Evolutionary conservation across 352 stramenopile species (phyloP).

Genomic region (Globisporangium yorkense): DNA sequence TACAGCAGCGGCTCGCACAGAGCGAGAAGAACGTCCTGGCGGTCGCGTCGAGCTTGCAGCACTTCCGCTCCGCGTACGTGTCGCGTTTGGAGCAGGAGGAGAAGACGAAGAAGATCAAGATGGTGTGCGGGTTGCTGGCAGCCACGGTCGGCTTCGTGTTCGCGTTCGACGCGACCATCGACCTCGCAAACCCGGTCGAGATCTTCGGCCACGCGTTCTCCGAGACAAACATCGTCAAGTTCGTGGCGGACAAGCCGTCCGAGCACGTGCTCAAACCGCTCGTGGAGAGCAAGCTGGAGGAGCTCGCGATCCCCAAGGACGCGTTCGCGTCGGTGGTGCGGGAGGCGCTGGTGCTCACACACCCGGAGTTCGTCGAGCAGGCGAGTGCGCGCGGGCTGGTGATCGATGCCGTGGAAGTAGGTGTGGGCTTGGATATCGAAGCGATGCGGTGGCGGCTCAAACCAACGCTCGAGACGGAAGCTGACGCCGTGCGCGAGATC

Average conservation of each 20-base stretch:
- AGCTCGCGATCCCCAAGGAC: slow-evolving; percentile 1
- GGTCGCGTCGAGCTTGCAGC: slow-evolving; percentile 12
- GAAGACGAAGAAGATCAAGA: slow-evolving; percentile 17
- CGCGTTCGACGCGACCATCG: slow-evolving; percentile 17
- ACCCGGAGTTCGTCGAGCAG: slow-evolving; percentile 13
- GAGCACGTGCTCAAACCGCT: slow-evolving; percentile 5
- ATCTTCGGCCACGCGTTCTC: slow-evolving; percentile 15
- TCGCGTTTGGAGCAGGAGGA: slow-evolving; percentile 14
- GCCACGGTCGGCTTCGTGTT: slow-evolving; percentile 19
- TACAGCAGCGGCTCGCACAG: not conserved
- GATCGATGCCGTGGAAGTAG: not conserved
- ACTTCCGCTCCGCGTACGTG: slow-evolving; percentile 9
- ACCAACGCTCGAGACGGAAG: not conserved
- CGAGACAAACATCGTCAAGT: slow-evolving; percentile 10
- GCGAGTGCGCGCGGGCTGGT: not conserved
- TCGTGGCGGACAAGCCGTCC: not conserved
- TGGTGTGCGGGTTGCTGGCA: slow-evolving; percentile 16
- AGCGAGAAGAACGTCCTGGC: slow-evolving; percentile 17
- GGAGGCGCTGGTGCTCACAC: slow-evolving; percentile 15
- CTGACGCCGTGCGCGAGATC: not conserved
- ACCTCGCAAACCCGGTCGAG: slow-evolving; percentile 18
- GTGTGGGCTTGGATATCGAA: not conserved
- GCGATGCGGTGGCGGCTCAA: not conserved
- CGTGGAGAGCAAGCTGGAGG: slow-evolving; percentile 3
- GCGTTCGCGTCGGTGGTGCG: slow-evolving; percentile 17